Evolutionary conservation across 495 filamentous ascomycete species (phyloP), one percentile per base, ranked within the genome.

Genomic region (Daldinia decipiens): DNA sequence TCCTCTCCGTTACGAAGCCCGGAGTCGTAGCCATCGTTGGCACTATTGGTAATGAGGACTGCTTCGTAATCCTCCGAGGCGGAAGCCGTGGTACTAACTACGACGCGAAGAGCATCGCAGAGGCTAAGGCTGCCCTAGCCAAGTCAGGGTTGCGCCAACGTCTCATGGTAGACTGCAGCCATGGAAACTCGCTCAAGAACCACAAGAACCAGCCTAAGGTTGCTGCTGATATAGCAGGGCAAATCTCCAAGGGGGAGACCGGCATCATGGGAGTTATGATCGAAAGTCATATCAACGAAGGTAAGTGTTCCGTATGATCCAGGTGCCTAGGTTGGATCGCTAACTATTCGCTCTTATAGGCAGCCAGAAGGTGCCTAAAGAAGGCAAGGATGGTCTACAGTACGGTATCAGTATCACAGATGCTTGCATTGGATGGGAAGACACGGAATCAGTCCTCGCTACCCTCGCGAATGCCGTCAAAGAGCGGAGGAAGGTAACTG

Each of bases 181-280:
- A 99, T 78, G 89, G 96, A 51, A 99, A 99, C 82, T 97, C 93
- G 5, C 83, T 91, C 73, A 99, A 99, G 87, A 88, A 98, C 80
- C 95, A 98, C 85, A 92, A 88, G 79, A 99, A 98, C 79, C 95
- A 99, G 80, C 94, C 95, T 67, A 97, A 97, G 86, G 95, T 98
- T 26, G 96, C 95, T 4, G 88, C 87, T 40, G 85, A 83, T 3
- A 76, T 99, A 53, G 92, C 91, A 4, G 90, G 93, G 77, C 96
- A 98, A 80, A 90, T 99, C 65, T 87, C 89, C 26, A 83, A 85
- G 43, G 95, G 95, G 38, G 96, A 99, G 82, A 86, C 86, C 0
- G 91, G 83, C 26, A 97, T 99, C 74, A 95, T 98, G 89, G 95
- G 95, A 73, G 93, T 98, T 36, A 99, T 99, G 95, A 97, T 99